Base-by-base conservation (phyloP, 305 asterid species). In the Fraxinus ornus region DNA sequence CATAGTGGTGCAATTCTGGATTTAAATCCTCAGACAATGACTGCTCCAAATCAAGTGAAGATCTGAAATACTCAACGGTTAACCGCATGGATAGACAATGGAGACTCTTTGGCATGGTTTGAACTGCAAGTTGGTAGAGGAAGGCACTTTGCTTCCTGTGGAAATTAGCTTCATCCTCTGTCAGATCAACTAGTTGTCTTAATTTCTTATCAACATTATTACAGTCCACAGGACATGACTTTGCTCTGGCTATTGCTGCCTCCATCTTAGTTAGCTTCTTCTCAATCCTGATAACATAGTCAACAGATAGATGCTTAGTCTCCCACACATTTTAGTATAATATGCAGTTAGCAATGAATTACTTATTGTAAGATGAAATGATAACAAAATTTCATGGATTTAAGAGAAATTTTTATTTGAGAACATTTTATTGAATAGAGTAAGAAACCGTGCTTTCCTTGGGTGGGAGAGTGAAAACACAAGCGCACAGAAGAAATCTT, bases 111-210 rank as follows among this genome's bases (percentile, higher is more conserved):
- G 99, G 98, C 94, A 91, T 91, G 74, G 99, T 94, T 88, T 96
- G 98, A 81, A 94, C 97, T n/a, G 98, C 98, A 82, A 96, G 98
- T 85, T 93, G 97, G 92, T 93, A 94, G 73, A 96, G 97, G 89
- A 96, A 96, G 82, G 99, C 97, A 89, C 99, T 96, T 86, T 96
- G 99, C 88, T 92, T 94, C 97, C 85, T 92, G 86, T 96, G 99
- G 80, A 96, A 96, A 90, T 91, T 91, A 78, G 98, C 92, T 89
- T 96, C 99, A 80, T 96, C 98, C 92, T 96, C 98, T 24, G 98
- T 96, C 85, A 96, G 86, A 87, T 96, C 98, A 12, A 90, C 98
- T 68, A 96, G 89, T 83, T 96, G 99, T 85, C 99, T 94, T 85
- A 96, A 94, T 90, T 96, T 94, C 91, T 93, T 96, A 85, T 93